Base-by-base conservation (phyloP, 2,329 filamentous ascomycete species). In the Sarocladiaceae sp. region DNA sequence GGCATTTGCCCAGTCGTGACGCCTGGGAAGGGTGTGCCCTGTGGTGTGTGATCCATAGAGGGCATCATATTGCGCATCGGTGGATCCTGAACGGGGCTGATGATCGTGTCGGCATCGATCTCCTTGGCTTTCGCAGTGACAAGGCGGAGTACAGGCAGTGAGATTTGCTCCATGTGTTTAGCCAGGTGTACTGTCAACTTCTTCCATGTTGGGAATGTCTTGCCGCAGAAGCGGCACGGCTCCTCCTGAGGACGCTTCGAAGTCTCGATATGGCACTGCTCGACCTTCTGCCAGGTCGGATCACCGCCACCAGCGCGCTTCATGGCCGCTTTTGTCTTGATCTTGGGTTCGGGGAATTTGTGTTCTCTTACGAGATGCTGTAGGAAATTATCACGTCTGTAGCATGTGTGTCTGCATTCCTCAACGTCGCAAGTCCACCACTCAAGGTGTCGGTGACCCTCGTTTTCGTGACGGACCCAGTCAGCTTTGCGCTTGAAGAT, bases 401-500 rank as follows among this genome's bases (percentile, higher is more conserved):
- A 94, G 67, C 89, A 95, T 3, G 73, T 78, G 59, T 95, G 90
- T 7, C 71, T 74, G 62, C 90, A 95, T 50, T 91, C 88, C 4
- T 82, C 76, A 16, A 89, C 77, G 48, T 86, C 81, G 58, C 90
- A 96, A 5, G 76, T 82, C 89, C 89, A 96, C 82, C 87, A 93
- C 57, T 95, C 89, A 3, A 95, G 69, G 51, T 94, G 88, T 19
- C 90, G 79, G 59, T 96, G 90, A 20, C 85, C 82, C 63, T 96
- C 90, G 53, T 91, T 95, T 60, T 95, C 90, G 56, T 96, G 90
- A 23, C 90, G 79, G 18, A 95, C 88, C 90, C 90, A 96, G 59
- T 96, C 90, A 12, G 90, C 90, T 64, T 95, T 96, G 39, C 89
- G 80, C 65, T 95, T 95, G 71, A 95, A 96, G 27, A 88, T 89